Base-by-base conservation (phyloP, 2,329 filamentous ascomycete genomes). In the Didymella keratinophila region DNA sequence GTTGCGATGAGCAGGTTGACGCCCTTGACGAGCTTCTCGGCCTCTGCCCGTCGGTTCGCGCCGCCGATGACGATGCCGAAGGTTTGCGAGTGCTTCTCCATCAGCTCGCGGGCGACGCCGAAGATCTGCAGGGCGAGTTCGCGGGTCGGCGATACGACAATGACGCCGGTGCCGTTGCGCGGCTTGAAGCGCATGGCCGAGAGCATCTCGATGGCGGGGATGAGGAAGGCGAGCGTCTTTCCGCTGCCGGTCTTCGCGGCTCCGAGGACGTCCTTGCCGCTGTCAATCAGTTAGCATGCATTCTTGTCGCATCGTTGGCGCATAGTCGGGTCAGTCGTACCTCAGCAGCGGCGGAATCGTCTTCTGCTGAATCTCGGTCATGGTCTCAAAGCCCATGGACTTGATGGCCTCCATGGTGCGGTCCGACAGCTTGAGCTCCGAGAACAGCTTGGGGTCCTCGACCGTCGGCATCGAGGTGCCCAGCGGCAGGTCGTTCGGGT, bases 71-170 rank as follows among this genome's bases (percentile, higher is more conserved):
- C 91, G 60, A 98, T 97, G 51, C 94, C 94, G 71, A 93, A 96
- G 5, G 94, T 97, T 70, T 91, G 94, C n/a, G 91, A 94, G 80
- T 98, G 93, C 78, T 93, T 87, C 66, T 89, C 88, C 89, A 98
- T 93, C 52, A 99, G 86, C 79, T 98, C 94, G 58, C 93, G 84
- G 0, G 94, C 95, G 28, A 98, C 95, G 61, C 93, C 93, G 71
- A 97, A 98, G 64, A 98, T 98, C 77, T 98, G 95, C 36, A 98
- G 85, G 0, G 95, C 95, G 60, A 98, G 81, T 80, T 99, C 95
- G 73, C 95, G 87, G 0, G 95, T 99, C 1, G 94, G 94, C 11
- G 93, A 95, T 30, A 98, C 90, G 20, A 98, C 87, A 65, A 98
- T 90, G 55, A 94, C 94, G 72, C 95, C 95, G 62, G 62, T 76